phyloP scores from a whole-genome alignment of 2,329 filamentous ascomycete genomes.

The Hypoxylon sp. region DNA sequence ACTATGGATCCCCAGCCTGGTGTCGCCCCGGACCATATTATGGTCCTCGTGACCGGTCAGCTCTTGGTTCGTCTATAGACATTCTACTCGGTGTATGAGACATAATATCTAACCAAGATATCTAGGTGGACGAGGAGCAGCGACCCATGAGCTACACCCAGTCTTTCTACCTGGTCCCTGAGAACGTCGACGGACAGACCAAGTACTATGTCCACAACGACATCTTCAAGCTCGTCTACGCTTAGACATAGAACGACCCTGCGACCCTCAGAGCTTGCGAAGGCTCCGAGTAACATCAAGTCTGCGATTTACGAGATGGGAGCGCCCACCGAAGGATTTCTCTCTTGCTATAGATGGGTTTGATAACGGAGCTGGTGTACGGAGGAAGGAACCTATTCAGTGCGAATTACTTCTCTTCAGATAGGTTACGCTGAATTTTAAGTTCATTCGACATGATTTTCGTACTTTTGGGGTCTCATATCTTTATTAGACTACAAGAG shows the following conservation, averaged over 20 bases:
- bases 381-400: constrained; percentile 13
- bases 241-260: constrained; percentile 55
- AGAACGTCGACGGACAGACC: constrained; percentile 62
- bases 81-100: neutral
- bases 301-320: constrained; percentile 11
- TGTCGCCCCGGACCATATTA: constrained; percentile 75
- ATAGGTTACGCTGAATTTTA: constrained; percentile 32
- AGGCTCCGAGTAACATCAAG: neutral
- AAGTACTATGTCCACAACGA: constrained; percentile 94
- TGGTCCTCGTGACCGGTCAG: constrained; percentile 90
- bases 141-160: constrained; percentile 93
- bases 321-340: constrained; percentile 6
- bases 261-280: neutral
- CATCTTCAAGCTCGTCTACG: constrained; percentile 91
- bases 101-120: constrained; percentile 22
- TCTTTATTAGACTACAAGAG: neutral
- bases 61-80: constrained; percentile 68
- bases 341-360: constrained; percentile 35
- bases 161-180: constrained; percentile 85
- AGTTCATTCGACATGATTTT: constrained; percentile 17
- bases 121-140: constrained; percentile 86
- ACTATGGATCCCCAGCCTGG: constrained; percentile 89
- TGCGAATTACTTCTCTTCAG: constrained; percentile 27
- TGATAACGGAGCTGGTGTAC: constrained; percentile 23
- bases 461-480: neutral